Conservation (phyloP, 2,329 filamentous ascomycete genomes). For the Canariomyces notabilis region DNA sequence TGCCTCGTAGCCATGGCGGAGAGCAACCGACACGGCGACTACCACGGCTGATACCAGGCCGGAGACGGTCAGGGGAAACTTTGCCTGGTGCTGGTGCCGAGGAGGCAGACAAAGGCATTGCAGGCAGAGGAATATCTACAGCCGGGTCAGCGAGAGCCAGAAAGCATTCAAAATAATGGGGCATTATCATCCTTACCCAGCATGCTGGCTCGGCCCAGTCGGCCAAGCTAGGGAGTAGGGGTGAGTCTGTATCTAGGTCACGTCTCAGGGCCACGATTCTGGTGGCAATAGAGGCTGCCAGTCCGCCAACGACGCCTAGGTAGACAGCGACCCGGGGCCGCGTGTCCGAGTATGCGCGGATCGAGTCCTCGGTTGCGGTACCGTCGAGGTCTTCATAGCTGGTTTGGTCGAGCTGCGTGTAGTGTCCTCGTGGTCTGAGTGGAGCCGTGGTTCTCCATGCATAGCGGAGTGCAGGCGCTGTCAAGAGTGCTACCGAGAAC, state of each 20-base stretch:
- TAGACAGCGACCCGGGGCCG: slow-evolving; percentile 26
- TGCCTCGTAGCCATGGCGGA: slow-evolving; percentile 27
- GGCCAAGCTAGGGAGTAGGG: background rate
- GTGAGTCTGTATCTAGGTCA: background rate
- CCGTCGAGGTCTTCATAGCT: slow-evolving; percentile 31
- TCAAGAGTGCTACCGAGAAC: slow-evolving; percentile 13
- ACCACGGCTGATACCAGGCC: slow-evolving; percentile 26
- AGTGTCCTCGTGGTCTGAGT: slow-evolving; percentile 12
- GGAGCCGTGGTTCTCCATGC: background rate
- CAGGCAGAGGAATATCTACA: slow-evolving; percentile 25
- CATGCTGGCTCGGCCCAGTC: slow-evolving; percentile 15
- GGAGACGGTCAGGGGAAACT: slow-evolving; percentile 25
- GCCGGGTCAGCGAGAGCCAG: background rate
- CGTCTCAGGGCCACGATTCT: slow-evolving; percentile 17
- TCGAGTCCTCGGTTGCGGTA: slow-evolving; percentile 31
- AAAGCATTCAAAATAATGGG: background rate
- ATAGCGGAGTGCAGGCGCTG: slow-evolving; percentile 11
- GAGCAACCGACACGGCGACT: slow-evolving; percentile 23
- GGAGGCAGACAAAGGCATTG: slow-evolving; percentile 29
- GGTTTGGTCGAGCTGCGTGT: slow-evolving; percentile 18
- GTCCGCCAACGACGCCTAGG: slow-evolving; percentile 24
- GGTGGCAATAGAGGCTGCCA: slow-evolving; percentile 25
- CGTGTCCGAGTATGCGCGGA: slow-evolving; percentile 28
- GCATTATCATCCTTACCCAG: slow-evolving; percentile 17
- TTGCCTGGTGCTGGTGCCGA: slow-evolving; percentile 26